Percentiles rank a stretch among this genome's conserved stretches.
phyloP scores from a whole-genome alignment of 148 eudicot genomes.

The Amaranthus hypochondriacus region DNA sequence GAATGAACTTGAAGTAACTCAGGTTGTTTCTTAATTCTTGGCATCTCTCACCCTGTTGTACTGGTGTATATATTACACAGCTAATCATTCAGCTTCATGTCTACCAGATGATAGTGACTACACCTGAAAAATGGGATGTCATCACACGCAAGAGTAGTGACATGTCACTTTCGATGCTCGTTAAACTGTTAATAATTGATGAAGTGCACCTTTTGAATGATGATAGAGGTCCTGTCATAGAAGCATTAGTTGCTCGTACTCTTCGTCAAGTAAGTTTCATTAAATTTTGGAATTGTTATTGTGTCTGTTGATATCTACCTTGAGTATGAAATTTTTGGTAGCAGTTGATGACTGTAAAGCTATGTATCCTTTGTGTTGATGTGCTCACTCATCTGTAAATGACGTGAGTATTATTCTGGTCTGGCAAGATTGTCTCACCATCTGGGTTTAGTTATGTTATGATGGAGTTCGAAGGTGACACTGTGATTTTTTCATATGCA shows the following conservation, averaged over 20 bases:
- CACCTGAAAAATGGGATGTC: conserved; percentile 99
- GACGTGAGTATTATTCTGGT: not conserved
- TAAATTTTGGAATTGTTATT: not conserved
- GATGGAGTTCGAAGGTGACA: not conserved
- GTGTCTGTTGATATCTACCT: not conserved
- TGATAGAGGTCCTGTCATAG: conserved; percentile 97
- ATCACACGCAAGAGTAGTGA: conserved; percentile 99
- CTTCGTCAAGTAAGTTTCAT: conserved; percentile 77
- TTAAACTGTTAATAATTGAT: conserved; percentile 91
- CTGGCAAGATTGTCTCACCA: not conserved
- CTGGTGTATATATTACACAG: not conserved
- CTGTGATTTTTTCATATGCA: not conserved
- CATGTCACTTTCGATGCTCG: conserved; percentile 95
- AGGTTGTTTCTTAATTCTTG: conserved; percentile 43
- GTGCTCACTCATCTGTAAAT: not conserved
- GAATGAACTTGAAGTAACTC: conserved; percentile 91
- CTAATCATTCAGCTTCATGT: conserved; percentile 17
- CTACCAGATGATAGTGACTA: conserved; percentile 93
- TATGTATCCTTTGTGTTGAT: not conserved
- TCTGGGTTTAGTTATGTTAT: not conserved
- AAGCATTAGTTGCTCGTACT: conserved; percentile 97
- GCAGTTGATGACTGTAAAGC: not conserved
- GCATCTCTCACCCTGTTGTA: not conserved
- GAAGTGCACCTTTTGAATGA: conserved; percentile 98
- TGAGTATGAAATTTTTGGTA: not conserved